A percentile compares a stretch with the other conserved stretches of the same genome.
phyloP scores from a whole-genome alignment of 129 eudicot species.

The Kitagawia praeruptora region DNA sequence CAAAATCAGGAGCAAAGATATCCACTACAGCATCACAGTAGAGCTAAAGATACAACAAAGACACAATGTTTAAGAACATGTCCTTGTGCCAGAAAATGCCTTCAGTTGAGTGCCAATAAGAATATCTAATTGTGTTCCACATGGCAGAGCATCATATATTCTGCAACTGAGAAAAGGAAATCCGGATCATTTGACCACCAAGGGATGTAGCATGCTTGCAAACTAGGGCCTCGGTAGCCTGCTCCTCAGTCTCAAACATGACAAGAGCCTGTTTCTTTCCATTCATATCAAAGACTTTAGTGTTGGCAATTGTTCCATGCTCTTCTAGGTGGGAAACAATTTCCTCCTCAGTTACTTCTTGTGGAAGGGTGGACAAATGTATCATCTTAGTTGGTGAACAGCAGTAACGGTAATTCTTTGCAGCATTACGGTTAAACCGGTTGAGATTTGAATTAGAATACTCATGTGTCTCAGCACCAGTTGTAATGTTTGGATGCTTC shows the following conservation, averaged over 20 bases:
- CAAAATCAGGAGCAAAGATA: background rate
- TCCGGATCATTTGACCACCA: slow-evolving; percentile 63
- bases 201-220: slow-evolving; percentile 88
- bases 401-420: slow-evolving; percentile 89
- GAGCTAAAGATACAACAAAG: slow-evolving; percentile 1
- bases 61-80: background rate
- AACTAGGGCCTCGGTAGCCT: slow-evolving; percentile 91
- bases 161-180: slow-evolving; percentile 89
- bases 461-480: slow-evolving; percentile 89
- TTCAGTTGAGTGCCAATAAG: background rate
- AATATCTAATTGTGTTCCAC: background rate
- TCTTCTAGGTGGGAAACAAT: slow-evolving; percentile 69
- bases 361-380: slow-evolving; percentile 87
- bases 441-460: slow-evolving; percentile 88
- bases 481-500: slow-evolving; percentile 71
- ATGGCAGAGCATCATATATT: slow-evolving; percentile 32
- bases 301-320: slow-evolving; percentile 61
- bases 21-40: background rate
- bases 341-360: slow-evolving; percentile 80
- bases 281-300: slow-evolving; percentile 80
- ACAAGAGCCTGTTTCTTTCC: slow-evolving; percentile 91
- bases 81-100: background rate
- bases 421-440: slow-evolving; percentile 89
- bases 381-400: slow-evolving; percentile 98
- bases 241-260: slow-evolving; percentile 67